These are phyloP conservation scores for Hymenoscyphus albidus DNA, from an alignment of 2,329 filamentous ascomycete genomes.

Conservation along the genomic window DNA sequence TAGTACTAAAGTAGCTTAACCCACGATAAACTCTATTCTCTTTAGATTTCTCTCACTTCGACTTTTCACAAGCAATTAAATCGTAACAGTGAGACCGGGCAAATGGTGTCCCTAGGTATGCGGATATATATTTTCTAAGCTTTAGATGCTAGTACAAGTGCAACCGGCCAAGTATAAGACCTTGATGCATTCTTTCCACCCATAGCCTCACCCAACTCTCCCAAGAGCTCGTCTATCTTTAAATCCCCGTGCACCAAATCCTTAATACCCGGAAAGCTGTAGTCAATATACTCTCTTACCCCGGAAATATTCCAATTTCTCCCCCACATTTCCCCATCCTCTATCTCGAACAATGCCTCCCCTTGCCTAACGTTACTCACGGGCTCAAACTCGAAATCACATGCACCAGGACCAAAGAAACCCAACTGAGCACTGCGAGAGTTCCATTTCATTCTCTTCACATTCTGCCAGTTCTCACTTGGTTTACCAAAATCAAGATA, in stretches of 20 bases:
- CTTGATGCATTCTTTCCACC: not conserved
- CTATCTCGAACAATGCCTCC: not conserved
- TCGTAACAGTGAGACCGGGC: too few species aligned
- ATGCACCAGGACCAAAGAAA: not conserved
- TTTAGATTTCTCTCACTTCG: too few species aligned
- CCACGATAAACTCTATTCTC: too few species aligned
- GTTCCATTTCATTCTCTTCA: slow-evolving; percentile 1
- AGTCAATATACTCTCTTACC: not conserved
- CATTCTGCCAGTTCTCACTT: not conserved
- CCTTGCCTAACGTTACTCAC: not conserved
- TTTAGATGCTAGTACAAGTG: not conserved
- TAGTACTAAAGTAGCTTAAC: too few species aligned
- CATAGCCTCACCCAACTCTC: not conserved
- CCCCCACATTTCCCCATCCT: not conserved
- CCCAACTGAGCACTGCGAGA: not conserved
- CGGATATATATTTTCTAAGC: too few species aligned
- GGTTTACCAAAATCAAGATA: not conserved
- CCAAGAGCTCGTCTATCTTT: not conserved
- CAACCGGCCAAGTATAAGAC: not conserved
- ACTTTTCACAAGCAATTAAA: too few species aligned
- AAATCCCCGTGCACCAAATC: not conserved
- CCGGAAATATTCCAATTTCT: not conserved
- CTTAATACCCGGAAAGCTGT: not conserved
- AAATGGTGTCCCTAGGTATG: too few species aligned
- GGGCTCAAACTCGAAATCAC: not conserved